phyloP scores from a whole-genome alignment of 805 yeast genomes.

The Priceomyces castillae region DNA sequence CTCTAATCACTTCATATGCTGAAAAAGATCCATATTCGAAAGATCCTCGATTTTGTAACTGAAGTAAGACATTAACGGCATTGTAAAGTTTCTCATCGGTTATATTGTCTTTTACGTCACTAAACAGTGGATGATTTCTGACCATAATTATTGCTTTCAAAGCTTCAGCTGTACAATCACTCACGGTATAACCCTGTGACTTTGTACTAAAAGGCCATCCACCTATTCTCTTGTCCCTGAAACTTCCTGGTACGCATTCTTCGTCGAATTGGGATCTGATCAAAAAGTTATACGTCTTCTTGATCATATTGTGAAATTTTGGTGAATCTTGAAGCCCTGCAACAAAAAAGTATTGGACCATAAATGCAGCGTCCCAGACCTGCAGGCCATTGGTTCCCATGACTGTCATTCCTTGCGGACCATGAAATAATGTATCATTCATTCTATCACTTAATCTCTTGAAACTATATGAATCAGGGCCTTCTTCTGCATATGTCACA shows the following conservation, averaged over 20 bases:
- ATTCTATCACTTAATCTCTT: conserved; percentile 53
- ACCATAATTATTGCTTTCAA: conserved; percentile 93
- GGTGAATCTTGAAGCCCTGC: conserved; percentile 76
- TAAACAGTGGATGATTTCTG: conserved; percentile 55
- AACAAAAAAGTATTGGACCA: conserved; percentile 74
- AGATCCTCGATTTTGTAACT: conserved; percentile 73
- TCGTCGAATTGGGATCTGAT: conserved; percentile 81
- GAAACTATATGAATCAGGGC: conserved; percentile 62
- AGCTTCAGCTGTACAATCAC: conserved; percentile 97
- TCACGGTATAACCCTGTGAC: conserved; percentile 92
- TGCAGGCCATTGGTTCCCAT: conserved; percentile 98
- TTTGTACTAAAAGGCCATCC: conserved; percentile 97
- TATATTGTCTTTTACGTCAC: conserved; percentile 50
- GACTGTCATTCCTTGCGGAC: conserved; percentile 86
- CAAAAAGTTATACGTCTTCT: conserved; percentile 67
- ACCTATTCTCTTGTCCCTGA: conserved; percentile 79
- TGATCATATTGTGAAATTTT: conserved; percentile 61
- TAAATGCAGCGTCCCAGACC: conserved; percentile 95
- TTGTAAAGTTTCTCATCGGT: conserved; percentile 52
- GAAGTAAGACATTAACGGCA: conserved; percentile 73
- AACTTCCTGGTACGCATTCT: conserved; percentile 73
- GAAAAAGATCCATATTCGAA: conserved; percentile 91
- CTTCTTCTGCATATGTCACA: conserved; percentile 69
- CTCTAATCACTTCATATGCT: conserved; percentile 83
- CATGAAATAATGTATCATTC: conserved; percentile 76